These are phyloP conservation scores for Pseudophaeomoniella oleicola DNA, from an alignment of 2,329 filamentous ascomycete genomes.

Conservation along the genomic window DNA sequence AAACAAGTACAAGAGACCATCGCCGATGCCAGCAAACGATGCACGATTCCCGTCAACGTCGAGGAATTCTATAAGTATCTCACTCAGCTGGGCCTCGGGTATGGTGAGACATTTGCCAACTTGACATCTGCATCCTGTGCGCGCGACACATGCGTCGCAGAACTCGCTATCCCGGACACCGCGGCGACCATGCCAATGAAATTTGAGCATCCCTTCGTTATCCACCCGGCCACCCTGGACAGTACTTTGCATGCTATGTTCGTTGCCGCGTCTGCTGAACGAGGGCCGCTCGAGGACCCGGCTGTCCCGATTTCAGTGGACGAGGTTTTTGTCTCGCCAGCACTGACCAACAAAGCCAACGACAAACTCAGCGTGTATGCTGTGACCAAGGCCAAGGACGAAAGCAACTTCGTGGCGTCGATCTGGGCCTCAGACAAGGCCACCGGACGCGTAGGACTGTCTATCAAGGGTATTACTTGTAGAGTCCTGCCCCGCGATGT, in stretches of 20 bases:
- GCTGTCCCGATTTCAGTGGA: constrained; percentile 12
- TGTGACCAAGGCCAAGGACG: not conserved
- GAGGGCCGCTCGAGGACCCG: constrained; percentile 2
- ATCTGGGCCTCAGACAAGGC: not conserved
- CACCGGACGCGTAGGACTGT: not conserved
- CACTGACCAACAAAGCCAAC: no score
- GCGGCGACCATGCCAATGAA: constrained; percentile 18
- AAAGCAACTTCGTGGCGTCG: not conserved
- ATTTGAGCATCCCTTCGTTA: constrained; percentile 13
- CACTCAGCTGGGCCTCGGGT: constrained; percentile 14
- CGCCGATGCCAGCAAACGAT: no score
- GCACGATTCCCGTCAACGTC: constrained; percentile 10
- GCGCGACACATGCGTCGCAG: constrained; percentile 10
- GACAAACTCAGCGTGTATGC: not conserved
- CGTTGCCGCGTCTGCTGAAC: constrained; percentile 9
- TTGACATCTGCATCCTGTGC: constrained; percentile 7
- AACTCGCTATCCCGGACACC: constrained; percentile 16
- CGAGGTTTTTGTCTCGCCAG: constrained; percentile 9
- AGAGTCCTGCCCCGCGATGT: not conserved
- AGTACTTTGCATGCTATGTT: constrained; percentile 18
- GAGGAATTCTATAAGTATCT: constrained; percentile 14
- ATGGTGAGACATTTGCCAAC: constrained; percentile 18
- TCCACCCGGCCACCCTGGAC: constrained; percentile 23
- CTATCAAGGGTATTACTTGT: not conserved
- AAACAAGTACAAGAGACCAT: no score